Conservation (phyloP, 2,329 filamentous ascomycete genomes). For the Alternaria viburni region DNA sequence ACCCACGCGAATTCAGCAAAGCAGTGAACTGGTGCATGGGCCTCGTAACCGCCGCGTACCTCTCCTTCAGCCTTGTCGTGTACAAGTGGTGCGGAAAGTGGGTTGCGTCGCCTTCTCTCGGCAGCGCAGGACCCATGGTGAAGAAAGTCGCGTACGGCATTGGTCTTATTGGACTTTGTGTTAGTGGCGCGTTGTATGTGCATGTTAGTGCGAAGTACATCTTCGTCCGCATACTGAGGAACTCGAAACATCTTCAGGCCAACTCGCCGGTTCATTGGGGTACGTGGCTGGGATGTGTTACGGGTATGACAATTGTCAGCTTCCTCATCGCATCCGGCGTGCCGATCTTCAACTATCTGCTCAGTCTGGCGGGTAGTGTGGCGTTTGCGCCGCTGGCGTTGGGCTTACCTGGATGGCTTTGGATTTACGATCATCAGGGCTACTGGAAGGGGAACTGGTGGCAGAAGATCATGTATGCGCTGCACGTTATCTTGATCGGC, state of each 20-base stretch:
- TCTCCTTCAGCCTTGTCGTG: constrained; percentile 65
- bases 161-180: constrained; percentile 60
- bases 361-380: constrained; percentile 57
- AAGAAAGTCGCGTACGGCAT: constrained; percentile 69
- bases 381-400: constrained; percentile 61
- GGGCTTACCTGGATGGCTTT: constrained; percentile 57
- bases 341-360: constrained; percentile 61
- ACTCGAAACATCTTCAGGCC: constrained; percentile 59
- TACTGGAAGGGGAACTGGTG: constrained; percentile 47
- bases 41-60: constrained; percentile 64
- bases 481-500: constrained; percentile 53
- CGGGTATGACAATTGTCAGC: constrained; percentile 51
- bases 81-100: constrained; percentile 68
- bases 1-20: constrained; percentile 65
- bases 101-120: constrained; percentile 67
- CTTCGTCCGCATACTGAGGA: constrained; percentile 62
- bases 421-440: constrained; percentile 57
- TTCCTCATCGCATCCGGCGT: constrained; percentile 62
- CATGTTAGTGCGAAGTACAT: constrained; percentile 63
- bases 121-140: constrained; percentile 64
- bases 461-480: constrained; percentile 48
- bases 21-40: constrained; percentile 66
- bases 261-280: constrained; percentile 65
- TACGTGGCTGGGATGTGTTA: constrained; percentile 58
- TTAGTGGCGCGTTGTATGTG: constrained; percentile 56